These are phyloP conservation scores for Corylus avellana DNA, from an alignment of 306 rosid species.

Conservation along the genomic window DNA sequence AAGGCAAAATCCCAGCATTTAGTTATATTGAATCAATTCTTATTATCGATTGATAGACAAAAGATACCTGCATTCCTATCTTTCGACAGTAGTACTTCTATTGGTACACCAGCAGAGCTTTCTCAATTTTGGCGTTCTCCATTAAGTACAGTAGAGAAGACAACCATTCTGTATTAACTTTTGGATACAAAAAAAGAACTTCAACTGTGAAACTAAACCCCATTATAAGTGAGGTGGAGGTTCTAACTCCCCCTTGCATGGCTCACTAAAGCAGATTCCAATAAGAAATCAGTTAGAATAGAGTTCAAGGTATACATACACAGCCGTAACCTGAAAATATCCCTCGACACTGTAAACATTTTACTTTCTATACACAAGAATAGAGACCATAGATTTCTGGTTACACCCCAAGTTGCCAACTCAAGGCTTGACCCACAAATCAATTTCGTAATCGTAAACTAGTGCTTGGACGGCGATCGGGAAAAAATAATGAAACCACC, in stretches of 20 bases:
- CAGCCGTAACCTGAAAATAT: neutral
- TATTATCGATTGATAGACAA: too few relatives aligned
- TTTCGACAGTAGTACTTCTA: too few relatives aligned
- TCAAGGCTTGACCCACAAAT: conserved; percentile 22
- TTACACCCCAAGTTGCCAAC: conserved; percentile 4
- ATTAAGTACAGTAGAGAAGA: neutral
- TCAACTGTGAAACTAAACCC: neutral
- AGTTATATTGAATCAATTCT: neutral
- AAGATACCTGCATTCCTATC: too few relatives aligned
- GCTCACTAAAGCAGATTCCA: neutral
- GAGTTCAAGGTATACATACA: neutral
- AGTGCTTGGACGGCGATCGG: conserved; percentile 42
- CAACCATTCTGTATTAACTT: neutral
- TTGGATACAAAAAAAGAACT: neutral
- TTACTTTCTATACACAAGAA: conserved; percentile 34
- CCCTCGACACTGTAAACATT: conserved; percentile 4
- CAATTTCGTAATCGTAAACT: neutral
- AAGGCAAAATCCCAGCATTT: neutral
- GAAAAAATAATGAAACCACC: conserved; percentile 27
- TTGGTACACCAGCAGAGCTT: neutral
- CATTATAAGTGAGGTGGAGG: neutral
- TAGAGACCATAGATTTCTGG: neutral
- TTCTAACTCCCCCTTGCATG: neutral
- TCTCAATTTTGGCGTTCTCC: neutral
- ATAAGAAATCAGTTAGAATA: neutral